Conservation (phyloP, 2,329 filamentous ascomycete species). For the Fusarium mangiferae region DNA sequence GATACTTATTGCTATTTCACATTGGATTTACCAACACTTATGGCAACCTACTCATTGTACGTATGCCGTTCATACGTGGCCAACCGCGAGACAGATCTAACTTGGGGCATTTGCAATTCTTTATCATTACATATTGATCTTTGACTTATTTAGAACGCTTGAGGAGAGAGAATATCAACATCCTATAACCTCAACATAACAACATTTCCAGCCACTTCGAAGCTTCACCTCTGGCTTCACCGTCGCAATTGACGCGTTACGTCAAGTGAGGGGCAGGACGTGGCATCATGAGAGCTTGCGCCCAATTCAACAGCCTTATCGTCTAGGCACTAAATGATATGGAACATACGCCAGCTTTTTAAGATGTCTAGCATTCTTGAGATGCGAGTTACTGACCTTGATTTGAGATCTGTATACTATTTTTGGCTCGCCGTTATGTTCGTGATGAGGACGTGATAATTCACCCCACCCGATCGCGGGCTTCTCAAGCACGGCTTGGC, state of each 20-base stretch:
- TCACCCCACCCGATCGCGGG: neutral
- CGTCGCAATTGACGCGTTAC: slow-evolving; percentile 19
- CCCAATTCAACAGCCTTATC: neutral
- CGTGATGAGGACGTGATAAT: neutral
- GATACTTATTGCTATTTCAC: neutral
- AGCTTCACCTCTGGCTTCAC: neutral
- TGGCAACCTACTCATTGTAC: neutral
- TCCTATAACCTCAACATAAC: neutral
- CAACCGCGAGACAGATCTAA: neutral
- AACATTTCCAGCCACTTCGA: neutral
- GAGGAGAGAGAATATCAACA: too few species aligned
- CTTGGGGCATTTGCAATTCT: neutral
- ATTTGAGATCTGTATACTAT: neutral
- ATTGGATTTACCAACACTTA: neutral
- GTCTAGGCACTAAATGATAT: neutral
- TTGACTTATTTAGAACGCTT: too few species aligned
- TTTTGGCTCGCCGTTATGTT: neutral
- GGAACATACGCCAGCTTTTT: neutral
- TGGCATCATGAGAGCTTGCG: slow-evolving; percentile 10
- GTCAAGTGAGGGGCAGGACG: slow-evolving; percentile 36
- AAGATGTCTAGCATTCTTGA: neutral
- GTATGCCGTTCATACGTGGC: neutral
- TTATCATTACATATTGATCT: neutral
- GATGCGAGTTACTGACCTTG: too few species aligned
- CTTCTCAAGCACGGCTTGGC: neutral